Evolutionary conservation across 2,329 filamentous ascomycete genomes (phyloP).

Genomic region (Colletotrichum somersetense): DNA sequence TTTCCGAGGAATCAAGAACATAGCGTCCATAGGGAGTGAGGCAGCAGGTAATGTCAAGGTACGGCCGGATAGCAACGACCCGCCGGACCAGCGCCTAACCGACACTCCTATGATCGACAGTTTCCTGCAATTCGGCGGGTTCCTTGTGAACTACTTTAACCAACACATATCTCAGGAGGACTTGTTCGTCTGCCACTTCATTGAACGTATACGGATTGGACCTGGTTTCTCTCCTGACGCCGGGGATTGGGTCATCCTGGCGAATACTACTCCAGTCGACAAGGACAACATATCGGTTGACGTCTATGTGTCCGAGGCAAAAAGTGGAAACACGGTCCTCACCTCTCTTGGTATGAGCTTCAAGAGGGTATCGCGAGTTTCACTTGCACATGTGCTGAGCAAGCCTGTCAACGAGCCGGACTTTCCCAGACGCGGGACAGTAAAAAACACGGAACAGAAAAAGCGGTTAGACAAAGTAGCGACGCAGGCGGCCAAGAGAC

Average conservation of each 20-base stretch:
- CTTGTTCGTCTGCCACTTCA: conserved; percentile 10
- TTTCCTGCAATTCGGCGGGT: conserved; percentile 41
- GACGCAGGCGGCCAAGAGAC: not conserved
- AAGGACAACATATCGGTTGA: conserved; percentile 10
- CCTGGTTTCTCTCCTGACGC: conserved; percentile 9
- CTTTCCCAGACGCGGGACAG: fast-evolving
- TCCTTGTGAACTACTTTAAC: conserved; percentile 42
- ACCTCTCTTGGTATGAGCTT: conserved; percentile 15
- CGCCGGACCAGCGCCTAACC: conserved; percentile 3
- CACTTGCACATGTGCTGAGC: not conserved
- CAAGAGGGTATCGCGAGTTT: not conserved
- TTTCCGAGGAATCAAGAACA: conserved; percentile 15
- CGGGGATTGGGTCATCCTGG: conserved; percentile 7
- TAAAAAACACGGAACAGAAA: fast-evolving
- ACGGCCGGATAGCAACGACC: not conserved
- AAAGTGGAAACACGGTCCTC: conserved; percentile 9
- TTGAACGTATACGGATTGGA: conserved; percentile 11
- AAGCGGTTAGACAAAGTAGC: fast-evolving
- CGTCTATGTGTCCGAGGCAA: conserved; percentile 9
- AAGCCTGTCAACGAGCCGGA: not conserved
- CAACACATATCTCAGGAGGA: not conserved
- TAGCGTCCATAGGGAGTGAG: not conserved
- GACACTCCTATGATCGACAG: conserved; percentile 30
- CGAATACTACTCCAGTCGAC: not conserved
- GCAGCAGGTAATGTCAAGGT: conserved; percentile 2